Evolutionary conservation across 257 asterid species (phyloP).

Genomic region (Ajuga chamaepitys): DNA sequence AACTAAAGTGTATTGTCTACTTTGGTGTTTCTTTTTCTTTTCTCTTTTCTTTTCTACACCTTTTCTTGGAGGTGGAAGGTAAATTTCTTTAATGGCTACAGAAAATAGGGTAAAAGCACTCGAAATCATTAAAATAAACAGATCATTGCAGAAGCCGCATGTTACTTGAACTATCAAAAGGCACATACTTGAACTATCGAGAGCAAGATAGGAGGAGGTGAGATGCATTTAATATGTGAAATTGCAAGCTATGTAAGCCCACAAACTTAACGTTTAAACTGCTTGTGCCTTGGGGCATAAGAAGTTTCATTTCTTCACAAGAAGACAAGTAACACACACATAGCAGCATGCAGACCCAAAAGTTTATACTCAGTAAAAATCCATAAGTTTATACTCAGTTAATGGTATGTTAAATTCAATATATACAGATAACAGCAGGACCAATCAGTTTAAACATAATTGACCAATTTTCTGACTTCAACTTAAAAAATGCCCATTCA

Average conservation of each 20-base stretch:
- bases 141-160: background rate
- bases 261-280: background rate
- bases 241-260: background rate
- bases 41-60: no score
- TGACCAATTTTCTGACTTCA: background rate
- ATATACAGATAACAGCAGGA: background rate
- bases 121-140: background rate
- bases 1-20: background rate
- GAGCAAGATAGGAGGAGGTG: background rate
- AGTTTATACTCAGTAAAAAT: background rate
- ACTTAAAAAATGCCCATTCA: background rate
- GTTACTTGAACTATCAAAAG: no score
- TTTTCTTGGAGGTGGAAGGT: no score
- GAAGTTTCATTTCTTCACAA: background rate
- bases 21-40: background rate
- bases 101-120: background rate
- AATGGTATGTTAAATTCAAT: background rate
- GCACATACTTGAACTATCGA: no score
- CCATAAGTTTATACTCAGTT: background rate
- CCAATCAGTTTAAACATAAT: background rate
- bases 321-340: background rate
- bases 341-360: background rate
- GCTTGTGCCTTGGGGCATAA: background rate
- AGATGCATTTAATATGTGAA: background rate
- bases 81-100: background rate